Percentiles rank a stretch among this genome's conserved stretches.
Evolutionary conservation across 1,284 basidiomycete genomes (phyloP).

Genomic region (Macrocystidia cucumis): DNA sequence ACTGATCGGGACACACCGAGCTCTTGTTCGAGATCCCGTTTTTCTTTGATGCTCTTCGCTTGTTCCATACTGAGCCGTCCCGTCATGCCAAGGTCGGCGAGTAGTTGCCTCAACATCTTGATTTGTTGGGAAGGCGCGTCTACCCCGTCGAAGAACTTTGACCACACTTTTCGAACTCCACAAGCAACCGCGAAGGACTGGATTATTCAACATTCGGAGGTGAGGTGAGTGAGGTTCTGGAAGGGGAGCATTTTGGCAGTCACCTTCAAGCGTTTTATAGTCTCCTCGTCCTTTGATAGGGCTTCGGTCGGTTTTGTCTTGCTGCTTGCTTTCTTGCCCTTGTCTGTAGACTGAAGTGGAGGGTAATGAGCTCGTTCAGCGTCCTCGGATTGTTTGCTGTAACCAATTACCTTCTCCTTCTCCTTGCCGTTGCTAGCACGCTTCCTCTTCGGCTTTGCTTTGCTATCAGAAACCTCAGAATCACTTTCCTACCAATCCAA

Average conservation of each 20-base stretch:
- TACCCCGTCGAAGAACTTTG: constrained; percentile 62
- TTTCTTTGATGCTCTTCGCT: constrained; percentile 64
- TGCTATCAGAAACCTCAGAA: too few relatives aligned
- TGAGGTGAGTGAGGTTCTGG: constrained; percentile 1
- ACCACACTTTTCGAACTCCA: constrained; percentile 78
- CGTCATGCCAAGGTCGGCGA: constrained; percentile 72
- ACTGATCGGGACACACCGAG: constrained; percentile 47
- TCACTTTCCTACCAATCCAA: too few relatives aligned
- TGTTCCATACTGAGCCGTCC: constrained; percentile 74
- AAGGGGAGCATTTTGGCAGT: constrained; percentile 4
- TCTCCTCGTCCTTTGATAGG: constrained; percentile 47
- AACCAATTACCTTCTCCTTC: too few relatives aligned
- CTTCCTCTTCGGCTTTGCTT: too few relatives aligned
- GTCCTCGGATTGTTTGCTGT: too few relatives aligned
- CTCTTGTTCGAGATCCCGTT: constrained; percentile 72
- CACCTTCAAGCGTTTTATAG: constrained; percentile 54
- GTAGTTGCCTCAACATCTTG: constrained; percentile 51
- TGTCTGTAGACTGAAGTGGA: constrained; percentile 11
- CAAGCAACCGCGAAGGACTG: constrained; percentile 71
- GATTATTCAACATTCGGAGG: too few relatives aligned
- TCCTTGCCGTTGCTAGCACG: too few relatives aligned
- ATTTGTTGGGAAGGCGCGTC: constrained; percentile 60
- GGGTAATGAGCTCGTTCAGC: too few relatives aligned
- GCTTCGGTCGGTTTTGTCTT: constrained; percentile 17
- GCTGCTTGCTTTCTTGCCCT: constrained; percentile 17